Conservation (phyloP, 2,329 filamentous ascomycete species). For the Didymella sp. region DNA sequence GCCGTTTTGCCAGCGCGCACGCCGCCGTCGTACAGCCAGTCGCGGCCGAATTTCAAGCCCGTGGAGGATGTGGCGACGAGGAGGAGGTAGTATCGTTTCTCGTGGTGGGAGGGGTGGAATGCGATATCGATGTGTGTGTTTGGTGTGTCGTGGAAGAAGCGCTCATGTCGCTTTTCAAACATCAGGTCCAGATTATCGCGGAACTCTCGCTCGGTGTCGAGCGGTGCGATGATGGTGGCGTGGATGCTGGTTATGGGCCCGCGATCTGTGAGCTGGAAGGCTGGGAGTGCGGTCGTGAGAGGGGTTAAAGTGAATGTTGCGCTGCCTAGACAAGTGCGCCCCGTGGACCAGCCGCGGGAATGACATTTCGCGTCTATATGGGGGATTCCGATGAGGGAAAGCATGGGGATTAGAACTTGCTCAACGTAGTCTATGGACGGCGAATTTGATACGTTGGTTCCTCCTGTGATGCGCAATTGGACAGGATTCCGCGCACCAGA, state of each 20-base stretch:
- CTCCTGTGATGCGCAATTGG: constrained; percentile 59
- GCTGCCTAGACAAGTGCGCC: constrained; percentile 55
- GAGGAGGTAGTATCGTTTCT: constrained; percentile 60
- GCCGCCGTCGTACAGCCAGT: constrained; percentile 56
- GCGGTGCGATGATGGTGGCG: constrained; percentile 51
- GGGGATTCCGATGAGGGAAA: constrained; percentile 60
- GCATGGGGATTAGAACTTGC: constrained; percentile 63
- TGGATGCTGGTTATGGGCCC: constrained; percentile 38
- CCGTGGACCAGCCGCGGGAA: constrained; percentile 62
- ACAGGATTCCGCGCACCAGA: constrained; percentile 26
- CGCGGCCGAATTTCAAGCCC: constrained; percentile 59
- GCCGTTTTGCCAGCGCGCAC: constrained; percentile 33
- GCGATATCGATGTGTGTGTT: constrained; percentile 24
- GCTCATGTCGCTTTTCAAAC: constrained; percentile 26
- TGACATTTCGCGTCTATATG: constrained; percentile 52
- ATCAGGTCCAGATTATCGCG: constrained; percentile 34
- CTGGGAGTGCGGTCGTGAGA: constrained; percentile 42
- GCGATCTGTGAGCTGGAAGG: constrained; percentile 47
- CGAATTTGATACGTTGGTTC: constrained; percentile 64
- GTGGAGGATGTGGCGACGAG: constrained; percentile 60
- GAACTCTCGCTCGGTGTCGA: constrained; percentile 39
- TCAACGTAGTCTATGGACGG: constrained; percentile 64
- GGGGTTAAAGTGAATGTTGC: constrained; percentile 59
- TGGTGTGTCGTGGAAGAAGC: constrained; percentile 27
- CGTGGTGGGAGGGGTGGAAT: constrained; percentile 54